Evolutionary conservation across 1,284 basidiomycete species (phyloP), one percentile per base, ranked within the genome.

Genomic region (Sporisorium iseilematis-ciliati): DNA sequence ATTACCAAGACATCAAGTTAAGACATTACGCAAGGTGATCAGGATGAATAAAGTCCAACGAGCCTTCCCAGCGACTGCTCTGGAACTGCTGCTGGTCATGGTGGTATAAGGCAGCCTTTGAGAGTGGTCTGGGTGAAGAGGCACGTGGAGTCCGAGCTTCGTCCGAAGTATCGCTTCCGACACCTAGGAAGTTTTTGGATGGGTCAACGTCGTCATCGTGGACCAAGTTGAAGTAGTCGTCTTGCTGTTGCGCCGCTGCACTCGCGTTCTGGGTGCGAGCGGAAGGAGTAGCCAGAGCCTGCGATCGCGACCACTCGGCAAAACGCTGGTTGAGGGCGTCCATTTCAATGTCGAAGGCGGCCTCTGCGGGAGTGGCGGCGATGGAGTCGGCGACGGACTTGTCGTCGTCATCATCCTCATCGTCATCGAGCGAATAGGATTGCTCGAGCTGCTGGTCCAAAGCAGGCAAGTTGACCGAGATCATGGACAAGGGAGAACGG

Each of bases 71-170:
- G 18, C 52, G 26, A 41, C 51, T 33, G 20, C 21, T 29, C 35
- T 57, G 29, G 31, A 40, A n/a, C 20, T 43, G 53, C 40, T 53
- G 55, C 35, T 66, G 57, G 14, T 59, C 38, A 7, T 61, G 65
- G 20, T 43, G 43, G 20, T 51, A 38, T 4, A 64, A 43, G 4
- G 61, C 61, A 7, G 46, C 35, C 31, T 70, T 71, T 48, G 43
- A 50, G 40, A 59, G 59, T 0, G 59, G 66, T 11, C 57, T 41
- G 14, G 74, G 74, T 8, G 74, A 76, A 3, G 68, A 61, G 8
- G 74, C 68, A 7, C 74, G 64, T 1, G 74, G 74, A 11, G 74
- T 76, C 4, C 64, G 54, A 18, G 74, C 74, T 58, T 76, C 74
- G 31, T 76, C 74, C 23, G 64, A 68, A 11, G 68, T 67, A 23